phyloP scores from a whole-genome alignment of 2,329 filamentous ascomycete species.

The Aspergillus fumigatus region DNA sequence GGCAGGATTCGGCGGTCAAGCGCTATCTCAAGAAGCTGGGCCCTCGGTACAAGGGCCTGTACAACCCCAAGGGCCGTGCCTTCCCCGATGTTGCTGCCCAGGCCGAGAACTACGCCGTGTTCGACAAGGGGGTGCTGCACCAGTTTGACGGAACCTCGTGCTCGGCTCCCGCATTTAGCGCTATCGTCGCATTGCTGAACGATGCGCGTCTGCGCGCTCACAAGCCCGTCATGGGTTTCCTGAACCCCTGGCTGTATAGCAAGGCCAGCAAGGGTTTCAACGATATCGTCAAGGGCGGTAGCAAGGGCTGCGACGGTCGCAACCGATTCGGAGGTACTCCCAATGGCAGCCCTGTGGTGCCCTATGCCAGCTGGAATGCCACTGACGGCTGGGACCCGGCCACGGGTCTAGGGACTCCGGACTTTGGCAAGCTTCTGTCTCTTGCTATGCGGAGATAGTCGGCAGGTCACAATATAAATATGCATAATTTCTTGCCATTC shows the following conservation, averaged over 20 bases:
- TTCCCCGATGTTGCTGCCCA: slow-evolving; percentile 41
- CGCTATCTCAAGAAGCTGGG: slow-evolving; percentile 30
- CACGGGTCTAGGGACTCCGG: slow-evolving; percentile 39
- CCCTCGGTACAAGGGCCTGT: slow-evolving; percentile 22
- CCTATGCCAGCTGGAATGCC: slow-evolving; percentile 48
- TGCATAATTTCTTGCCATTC: too few species aligned
- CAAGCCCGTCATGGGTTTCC: slow-evolving; percentile 50
- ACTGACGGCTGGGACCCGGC: slow-evolving; percentile 50
- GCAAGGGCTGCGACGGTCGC: slow-evolving; percentile 43
- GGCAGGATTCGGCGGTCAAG: slow-evolving; percentile 32
- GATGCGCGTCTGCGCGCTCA: slow-evolving; percentile 53
- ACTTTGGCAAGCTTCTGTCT: slow-evolving; percentile 22
- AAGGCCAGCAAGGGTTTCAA: slow-evolving; percentile 40
- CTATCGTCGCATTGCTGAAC: slow-evolving; percentile 58
- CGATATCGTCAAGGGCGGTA: slow-evolving; percentile 46
- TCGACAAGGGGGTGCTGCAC: slow-evolving; percentile 23
- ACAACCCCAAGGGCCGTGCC: slow-evolving; percentile 33
- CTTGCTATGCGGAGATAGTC: neutral
- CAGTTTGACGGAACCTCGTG: slow-evolving; percentile 43
- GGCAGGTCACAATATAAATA: too few species aligned
- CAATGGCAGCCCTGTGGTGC: slow-evolving; percentile 38
- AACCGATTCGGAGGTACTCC: slow-evolving; percentile 38
- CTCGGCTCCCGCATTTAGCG: slow-evolving; percentile 55
- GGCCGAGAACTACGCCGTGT: slow-evolving; percentile 29
- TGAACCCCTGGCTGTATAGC: slow-evolving; percentile 59